Base-by-base conservation (phyloP, 495 filamentous ascomycete genomes). In the Trichocladium uniseriatum region DNA sequence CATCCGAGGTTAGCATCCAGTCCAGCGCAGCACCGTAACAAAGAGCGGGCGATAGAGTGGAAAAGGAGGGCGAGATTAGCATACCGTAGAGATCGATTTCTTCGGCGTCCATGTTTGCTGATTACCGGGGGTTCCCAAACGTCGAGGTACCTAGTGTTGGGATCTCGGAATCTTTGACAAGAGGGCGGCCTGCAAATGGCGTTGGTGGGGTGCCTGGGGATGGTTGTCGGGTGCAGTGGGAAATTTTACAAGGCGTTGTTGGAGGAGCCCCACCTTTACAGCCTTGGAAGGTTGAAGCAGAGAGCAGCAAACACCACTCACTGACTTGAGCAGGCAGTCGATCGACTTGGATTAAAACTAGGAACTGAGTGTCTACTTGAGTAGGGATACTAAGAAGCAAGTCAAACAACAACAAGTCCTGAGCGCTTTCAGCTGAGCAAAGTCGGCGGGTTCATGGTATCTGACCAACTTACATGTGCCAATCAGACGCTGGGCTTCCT, bases 81-180 rank as follows among this genome's bases (percentile, higher is more conserved):
- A 62, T 63, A 85, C 83, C 81, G 57, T 88, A 87, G 60, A 88
- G 76, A 62, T 87, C 82, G 44, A 79, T 53, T 41, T 79, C 75
- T 36, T 79, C 78, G 32, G 37, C 61, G 29, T 57, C 56, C 71
- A 74, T 74, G 54, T 16, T 68, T 21, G 55, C 21, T 49, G 24
- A 47, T 48, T 45, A 51, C 43, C 43, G 40, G 29, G 45, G 36
- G 40, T 38, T 36, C 9, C 11, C 20, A 40, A 39, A 31, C 11
- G 24, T 15, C 38, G 24, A 35, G n/a, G n/a, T n/a, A n/a, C n/a
- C n/a, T n/a, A n/a, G n/a, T 32, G 31, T 10, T 3, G 31, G 10
- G 7, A 32, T 32, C 4, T 3, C 5, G 31, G 31, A 10, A 11
- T 32, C 10, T 11, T 32, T 10, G 9, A 32, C 19, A 36, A 20